Evolutionary conservation across 306 rosid genomes (phyloP).

Genomic region (Albizia julibrissin): DNA sequence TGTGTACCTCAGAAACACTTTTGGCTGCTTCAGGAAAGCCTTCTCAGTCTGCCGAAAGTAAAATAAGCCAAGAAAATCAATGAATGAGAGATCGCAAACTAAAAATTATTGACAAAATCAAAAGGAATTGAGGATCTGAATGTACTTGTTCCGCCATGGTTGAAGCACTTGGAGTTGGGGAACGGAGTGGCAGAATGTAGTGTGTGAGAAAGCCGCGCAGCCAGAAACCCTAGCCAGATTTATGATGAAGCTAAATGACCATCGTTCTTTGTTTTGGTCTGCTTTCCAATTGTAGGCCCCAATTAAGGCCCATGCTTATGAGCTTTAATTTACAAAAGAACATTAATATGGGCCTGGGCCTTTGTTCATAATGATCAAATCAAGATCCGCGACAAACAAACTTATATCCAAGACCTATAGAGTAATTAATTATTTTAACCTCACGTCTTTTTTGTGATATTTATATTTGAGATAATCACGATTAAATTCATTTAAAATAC

Average conservation of each 20-base stretch:
- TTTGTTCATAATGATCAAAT: too few species aligned
- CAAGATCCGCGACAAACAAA: too few species aligned
- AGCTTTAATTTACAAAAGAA: neutral
- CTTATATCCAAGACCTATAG: too few species aligned
- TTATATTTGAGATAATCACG: too few species aligned
- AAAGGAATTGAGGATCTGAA: neutral
- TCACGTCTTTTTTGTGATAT: too few species aligned
- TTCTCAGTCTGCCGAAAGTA: conserved; percentile 66
- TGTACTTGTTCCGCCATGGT: conserved; percentile 52
- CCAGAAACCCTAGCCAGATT: neutral
- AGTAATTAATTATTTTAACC: too few species aligned
- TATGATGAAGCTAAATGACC: neutral
- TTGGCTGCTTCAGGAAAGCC: conserved; percentile 77
- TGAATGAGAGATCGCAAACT: neutral
- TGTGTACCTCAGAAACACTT: conserved; percentile 63
- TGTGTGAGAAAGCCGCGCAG: neutral
- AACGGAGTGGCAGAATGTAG: neutral
- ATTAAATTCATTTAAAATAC: too few species aligned
- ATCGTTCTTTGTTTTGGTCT: neutral
- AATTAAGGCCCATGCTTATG: neutral
- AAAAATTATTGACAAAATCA: neutral
- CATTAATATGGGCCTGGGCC: neutral
- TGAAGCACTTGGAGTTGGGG: neutral
- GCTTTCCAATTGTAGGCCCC: neutral
- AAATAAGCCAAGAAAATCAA: neutral